Evolutionary conservation across 2,329 filamentous ascomycete species (phyloP), one percentile per base, ranked within the genome.

Genomic region (Pseudogymnoascus sp.): DNA sequence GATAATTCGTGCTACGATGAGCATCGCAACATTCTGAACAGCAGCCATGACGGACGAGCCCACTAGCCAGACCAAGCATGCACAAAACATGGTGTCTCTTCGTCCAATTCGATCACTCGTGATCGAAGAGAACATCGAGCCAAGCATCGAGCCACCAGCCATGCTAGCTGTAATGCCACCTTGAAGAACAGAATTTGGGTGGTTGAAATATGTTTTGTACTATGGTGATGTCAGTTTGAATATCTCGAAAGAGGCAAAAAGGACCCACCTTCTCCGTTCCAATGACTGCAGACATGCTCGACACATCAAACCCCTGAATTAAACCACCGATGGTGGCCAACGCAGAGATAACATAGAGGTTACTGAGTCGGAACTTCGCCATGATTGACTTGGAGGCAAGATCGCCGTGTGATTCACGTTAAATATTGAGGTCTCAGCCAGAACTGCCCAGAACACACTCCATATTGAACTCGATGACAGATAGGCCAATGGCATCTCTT

Each of bases 1-100:
- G 77, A 91, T 84, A 72, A 89, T 73, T 69, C 88, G 87, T 59
- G 87, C 87, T 26, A 83, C 84, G 59, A 87, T 82, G 21, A 91
- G 79, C 88, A 86, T 85, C 39, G 76, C 78, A 64, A 86, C 83
- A 71, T 83, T 81, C 68, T 86, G 82, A 5, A 83, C 75, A 10
- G 83, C 80, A 54, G 78, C 81, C 61, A 81, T 77, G 65, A 87
- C 64, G 2, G 74, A 72, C 1, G 77, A 77, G 2, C 76, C 77
- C 12, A 72, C 67, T 31, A 80, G 74, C 79, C 79, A 81, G 69
- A 73, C 80, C 4, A 80, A 61, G 67, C 76, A 80, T 16, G 77
- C 76, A 66, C 78, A 75, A 64, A 76, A 71, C 42, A 81, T 77
- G 1, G 78, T 71, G 64, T 80, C 74, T n/a, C 75, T 70, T 42